phyloP scores from a whole-genome alignment of 1,284 basidiomycete species.

The Sanghuangporus weigelae region DNA sequence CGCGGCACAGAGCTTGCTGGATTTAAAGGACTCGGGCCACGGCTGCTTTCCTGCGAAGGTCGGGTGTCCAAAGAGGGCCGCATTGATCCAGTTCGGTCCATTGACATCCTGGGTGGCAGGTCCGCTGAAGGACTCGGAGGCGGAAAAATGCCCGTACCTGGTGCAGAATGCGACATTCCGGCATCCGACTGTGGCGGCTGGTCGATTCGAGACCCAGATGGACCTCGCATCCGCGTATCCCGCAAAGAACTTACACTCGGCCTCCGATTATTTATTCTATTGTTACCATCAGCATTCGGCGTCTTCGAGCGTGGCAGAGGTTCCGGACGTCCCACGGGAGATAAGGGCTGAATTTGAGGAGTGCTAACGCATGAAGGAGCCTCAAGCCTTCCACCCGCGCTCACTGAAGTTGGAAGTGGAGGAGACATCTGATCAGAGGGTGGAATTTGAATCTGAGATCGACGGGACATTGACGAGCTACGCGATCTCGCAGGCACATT shows the following conservation, averaged over 20 bases:
- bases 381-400: neutral
- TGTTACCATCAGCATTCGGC: neutral
- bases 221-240: neutral
- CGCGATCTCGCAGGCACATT: neutral
- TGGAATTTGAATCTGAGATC: conserved; percentile 3
- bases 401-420: neutral
- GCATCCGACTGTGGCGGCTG: neutral
- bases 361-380: neutral
- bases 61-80: conserved; percentile 9
- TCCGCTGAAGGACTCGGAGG: conserved; percentile 11
- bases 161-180: conserved; percentile 2
- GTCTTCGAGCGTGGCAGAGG: conserved; percentile 6
- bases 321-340: conserved; percentile 1
- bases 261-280: neutral
- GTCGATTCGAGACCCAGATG: neutral
- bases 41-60: conserved; percentile 3
- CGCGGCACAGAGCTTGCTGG: neutral
- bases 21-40: neutral
- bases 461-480: conserved; percentile 6
- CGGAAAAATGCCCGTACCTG: neutral
- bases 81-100: conserved; percentile 5
- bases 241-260: conserved; percentile 8
- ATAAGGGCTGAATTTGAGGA: neutral
- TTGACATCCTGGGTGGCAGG: conserved; percentile 1
- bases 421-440: neutral